A percentile compares a stretch with the other conserved stretches of the same genome.
phyloP scores from a whole-genome alignment of 805 yeast genomes.

The Myxozyma vanderwaltii region DNA sequence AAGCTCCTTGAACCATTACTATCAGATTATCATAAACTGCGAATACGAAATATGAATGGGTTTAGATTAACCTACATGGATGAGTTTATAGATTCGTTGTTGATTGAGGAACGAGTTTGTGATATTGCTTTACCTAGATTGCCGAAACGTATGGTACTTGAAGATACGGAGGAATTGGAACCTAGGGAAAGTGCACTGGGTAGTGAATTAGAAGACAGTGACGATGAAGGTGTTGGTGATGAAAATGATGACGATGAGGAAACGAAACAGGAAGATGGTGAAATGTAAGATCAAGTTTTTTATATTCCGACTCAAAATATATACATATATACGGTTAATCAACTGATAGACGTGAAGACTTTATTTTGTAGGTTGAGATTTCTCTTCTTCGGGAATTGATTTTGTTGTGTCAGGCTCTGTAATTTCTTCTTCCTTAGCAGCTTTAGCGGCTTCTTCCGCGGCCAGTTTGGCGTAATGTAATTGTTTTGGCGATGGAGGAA shows the following conservation, averaged over 20 bases:
- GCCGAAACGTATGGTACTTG: constrained; percentile 43
- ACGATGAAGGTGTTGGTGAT: constrained; percentile 11
- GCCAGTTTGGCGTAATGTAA: not conserved
- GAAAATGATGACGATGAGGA: constrained; percentile 8
- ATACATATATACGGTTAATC: no score
- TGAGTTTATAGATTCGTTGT: constrained; percentile 66
- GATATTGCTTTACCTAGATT: constrained; percentile 76
- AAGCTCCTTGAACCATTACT: constrained; percentile 55
- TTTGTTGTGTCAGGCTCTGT: not conserved
- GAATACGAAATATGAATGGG: constrained; percentile 48
- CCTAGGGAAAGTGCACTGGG: constrained; percentile 43
- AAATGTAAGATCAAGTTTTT: not conserved
- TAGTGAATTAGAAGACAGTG: constrained; percentile 43
- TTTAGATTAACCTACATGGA: constrained; percentile 62
- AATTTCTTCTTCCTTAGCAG: no score
- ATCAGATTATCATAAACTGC: constrained; percentile 69
- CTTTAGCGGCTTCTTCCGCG: not conserved
- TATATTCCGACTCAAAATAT: no score
- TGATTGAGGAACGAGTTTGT: constrained; percentile 60
- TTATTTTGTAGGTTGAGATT: not conserved
- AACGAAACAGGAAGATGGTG: no score
- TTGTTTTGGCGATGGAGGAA: constrained; percentile 11
- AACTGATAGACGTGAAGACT: no score
- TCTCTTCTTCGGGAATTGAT: not conserved
- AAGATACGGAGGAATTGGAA: constrained; percentile 43